Base-by-base conservation (phyloP, 495 filamentous ascomycete species). In the Oidiodendron maius region DNA sequence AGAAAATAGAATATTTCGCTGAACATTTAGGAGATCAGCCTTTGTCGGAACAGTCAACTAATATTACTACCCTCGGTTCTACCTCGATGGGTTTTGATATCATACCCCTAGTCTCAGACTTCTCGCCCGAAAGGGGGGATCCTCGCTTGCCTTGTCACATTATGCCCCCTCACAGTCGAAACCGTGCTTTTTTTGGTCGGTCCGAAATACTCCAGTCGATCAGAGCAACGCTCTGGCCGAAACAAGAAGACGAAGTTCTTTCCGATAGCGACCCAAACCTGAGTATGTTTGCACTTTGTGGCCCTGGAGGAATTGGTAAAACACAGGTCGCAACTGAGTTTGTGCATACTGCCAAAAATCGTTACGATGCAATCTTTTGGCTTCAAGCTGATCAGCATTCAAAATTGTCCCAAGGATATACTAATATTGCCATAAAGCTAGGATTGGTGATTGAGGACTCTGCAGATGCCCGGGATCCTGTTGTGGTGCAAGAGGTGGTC, bases 351-450 rank as follows among this genome's bases (percentile, higher is more conserved):
- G 52, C 57, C 25, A 5, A 45, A 40, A 38, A 48, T 12, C 42
- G 44, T 16, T 68, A 66, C 44, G 70, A 72, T 37, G 66, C 63
- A 2, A 53, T 73, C 18, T 66, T 73, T 43, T 73, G 69, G 67
- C 59, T 71, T 8, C 21, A 49, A 11, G 64, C 70, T 1, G 69
- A 71, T 46, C 53, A 61, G 2, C 34, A 49, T 12, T 50, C 53
- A 6, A 24, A 65, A 55, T 51, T 73, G 13, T 64, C 61, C 24
- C 37, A 60, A 13, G 25, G 50, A 39, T 71, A 64, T 34, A 54
- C 51, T 5, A 42, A 51, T 4, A 62, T 71, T 43, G 66, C 67
- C n/a, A 15, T 57, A 3, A 34, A 38, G 25, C 56, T 70, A 6
- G 59, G 63, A n/a, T 48, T 50, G 13, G 36, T 56, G 23, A 55